Base-by-base conservation (phyloP, 2,329 filamentous ascomycete species). In the Pseudogymnoascus sp. region DNA sequence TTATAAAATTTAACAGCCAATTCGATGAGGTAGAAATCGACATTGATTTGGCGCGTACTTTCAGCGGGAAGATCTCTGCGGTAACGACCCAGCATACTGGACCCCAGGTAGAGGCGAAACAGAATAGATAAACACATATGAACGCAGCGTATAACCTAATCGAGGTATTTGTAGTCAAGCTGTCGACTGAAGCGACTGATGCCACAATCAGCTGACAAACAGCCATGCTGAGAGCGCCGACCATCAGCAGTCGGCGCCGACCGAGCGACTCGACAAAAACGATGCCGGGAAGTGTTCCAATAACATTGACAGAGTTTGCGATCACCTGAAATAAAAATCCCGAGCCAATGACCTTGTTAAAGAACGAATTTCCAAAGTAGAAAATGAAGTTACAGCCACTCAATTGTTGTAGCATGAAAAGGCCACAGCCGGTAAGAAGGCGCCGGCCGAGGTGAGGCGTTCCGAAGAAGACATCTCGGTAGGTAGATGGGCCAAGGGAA, bases 391-490 rank as follows among this genome's bases (percentile, higher is more conserved):
- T 90, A 72, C 88, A 85, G 62, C 86, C 88, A 0, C 85, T 90
- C 9, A 93, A 80, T 71, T 93, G 90, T 72, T 94, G 90, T 6
- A 93, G 82, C 75, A 89, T 87, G 72, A 93, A 90, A 30, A 92
- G 78, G 22, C 82, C 78, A 70, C 88, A 91, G 41, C 89, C 89
- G 6, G 89, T 92, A 45, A 89, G 73, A 1, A 87, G 85, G 65
- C 90, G 85, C 68, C 88, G 88, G 62, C 86, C 86, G 0, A 90
- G 79, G 66, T 86, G 83, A 1, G 85, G 85, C 12, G 82, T 79
- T 64, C 85, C 85, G 19, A 82, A 76, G 64, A 89, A 82, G 45
- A 87, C 75, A 65, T 86, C 83, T 58, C 78, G 80, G 71, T 87
- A 88, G 1, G 80, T 80, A 65, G 84, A 82, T 4, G 81, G 76